Percentiles rank a stretch among this genome's conserved stretches.
phyloP scores from a whole-genome alignment of 1,284 basidiomycete species.

The Pascua sp. region DNA sequence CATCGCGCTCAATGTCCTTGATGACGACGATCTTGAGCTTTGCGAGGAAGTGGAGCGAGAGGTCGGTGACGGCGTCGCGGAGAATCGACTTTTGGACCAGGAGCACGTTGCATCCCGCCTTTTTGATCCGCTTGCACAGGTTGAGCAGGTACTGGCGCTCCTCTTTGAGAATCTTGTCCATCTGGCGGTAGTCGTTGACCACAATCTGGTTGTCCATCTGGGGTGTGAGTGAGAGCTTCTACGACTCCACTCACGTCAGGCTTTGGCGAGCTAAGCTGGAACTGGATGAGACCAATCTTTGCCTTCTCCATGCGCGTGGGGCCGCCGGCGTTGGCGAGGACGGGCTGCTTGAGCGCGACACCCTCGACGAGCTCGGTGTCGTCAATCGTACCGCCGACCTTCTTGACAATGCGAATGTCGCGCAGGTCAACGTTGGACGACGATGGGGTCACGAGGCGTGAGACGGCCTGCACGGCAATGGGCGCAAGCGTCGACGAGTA shows the following conservation, averaged over 20 bases:
- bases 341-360: constrained; percentile 93
- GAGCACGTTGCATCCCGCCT: constrained; percentile 97
- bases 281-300: constrained; percentile 97
- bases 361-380: constrained; percentile 97
- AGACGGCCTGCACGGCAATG: constrained; percentile 95
- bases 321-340: constrained; percentile 83
- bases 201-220: constrained; percentile 98
- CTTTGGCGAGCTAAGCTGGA: constrained; percentile 96
- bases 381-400: constrained; percentile 98
- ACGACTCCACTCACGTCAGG: constrained; percentile 65
- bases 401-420: constrained; percentile 95
- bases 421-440: constrained; percentile 93
- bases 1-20: constrained; percentile 97
- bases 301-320: constrained; percentile 96
- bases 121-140: constrained; percentile 99
- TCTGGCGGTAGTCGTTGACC: constrained; percentile 99
- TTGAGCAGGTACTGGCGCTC: constrained; percentile 97
- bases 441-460: constrained; percentile 75
- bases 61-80: constrained; percentile 96
- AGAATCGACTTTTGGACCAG: constrained; percentile 99
- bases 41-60: constrained; percentile 97
- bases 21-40: constrained; percentile 95
- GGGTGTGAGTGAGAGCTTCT: too few relatives aligned
- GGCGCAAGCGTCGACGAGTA: constrained; percentile 96
- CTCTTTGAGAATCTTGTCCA: constrained; percentile 99